Percentiles rank a stretch among this genome's conserved stretches.
phyloP scores from a whole-genome alignment of 2,329 filamentous ascomycete genomes.

The Trichoderma guizhouense region DNA sequence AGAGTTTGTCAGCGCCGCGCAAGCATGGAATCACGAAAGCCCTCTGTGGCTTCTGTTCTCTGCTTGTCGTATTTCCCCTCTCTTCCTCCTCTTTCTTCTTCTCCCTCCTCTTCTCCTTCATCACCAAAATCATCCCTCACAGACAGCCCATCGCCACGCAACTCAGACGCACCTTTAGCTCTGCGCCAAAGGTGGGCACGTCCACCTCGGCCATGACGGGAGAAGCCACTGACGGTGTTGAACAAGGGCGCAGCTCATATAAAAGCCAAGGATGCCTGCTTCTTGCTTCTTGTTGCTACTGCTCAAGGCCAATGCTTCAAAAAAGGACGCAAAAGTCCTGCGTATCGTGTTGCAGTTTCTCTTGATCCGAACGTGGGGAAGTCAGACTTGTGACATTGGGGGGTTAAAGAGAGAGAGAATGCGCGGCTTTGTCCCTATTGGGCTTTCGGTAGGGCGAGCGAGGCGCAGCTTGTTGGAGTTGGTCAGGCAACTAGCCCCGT shows the following conservation, averaged over 20 bases:
- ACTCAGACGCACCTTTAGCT: constrained; percentile 71
- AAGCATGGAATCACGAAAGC: neutral
- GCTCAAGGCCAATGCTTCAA: neutral
- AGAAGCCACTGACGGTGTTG: constrained; percentile 4
- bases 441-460: constrained; percentile 3
- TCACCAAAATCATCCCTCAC: neutral
- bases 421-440: constrained; percentile 17
- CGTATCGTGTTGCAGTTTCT: neutral
- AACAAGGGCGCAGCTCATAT: constrained; percentile 10
- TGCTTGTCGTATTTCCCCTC: neutral
- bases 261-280: neutral
- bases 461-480: constrained; percentile 16
- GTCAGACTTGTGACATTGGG: neutral
- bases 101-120: neutral
- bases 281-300: neutral
- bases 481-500: constrained; percentile 8
- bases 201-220: constrained; percentile 75
- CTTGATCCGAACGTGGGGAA: constrained; percentile 9
- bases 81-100: neutral
- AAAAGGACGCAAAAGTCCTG: neutral
- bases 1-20: neutral
- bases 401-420: constrained; percentile 2
- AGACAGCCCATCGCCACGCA: neutral
- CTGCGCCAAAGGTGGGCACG: constrained; percentile 83
- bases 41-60: neutral